Conservation (phyloP, 176 grass and related monocot genomes). For the Areca catechu region DNA sequence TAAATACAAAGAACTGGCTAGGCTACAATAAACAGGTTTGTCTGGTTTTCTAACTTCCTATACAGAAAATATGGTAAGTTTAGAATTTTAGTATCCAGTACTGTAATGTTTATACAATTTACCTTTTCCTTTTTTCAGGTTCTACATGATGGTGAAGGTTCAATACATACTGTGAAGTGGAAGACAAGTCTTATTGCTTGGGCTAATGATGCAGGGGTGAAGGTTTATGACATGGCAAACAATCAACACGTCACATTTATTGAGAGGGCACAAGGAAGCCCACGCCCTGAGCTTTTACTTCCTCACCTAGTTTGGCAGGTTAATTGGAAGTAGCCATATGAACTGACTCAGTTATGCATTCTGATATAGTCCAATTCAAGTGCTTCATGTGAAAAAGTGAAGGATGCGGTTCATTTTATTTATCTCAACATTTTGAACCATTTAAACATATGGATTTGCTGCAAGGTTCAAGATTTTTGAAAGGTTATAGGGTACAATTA, state of each 20-base stretch:
- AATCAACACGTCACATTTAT: slow-evolving; percentile 89
- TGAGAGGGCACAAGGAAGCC: slow-evolving; percentile 83
- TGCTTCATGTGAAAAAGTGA: too few relatives aligned
- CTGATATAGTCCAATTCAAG: too few relatives aligned
- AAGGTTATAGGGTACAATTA: too few relatives aligned
- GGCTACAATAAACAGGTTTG: slow-evolving; percentile 75
- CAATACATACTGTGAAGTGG: slow-evolving; percentile 96
- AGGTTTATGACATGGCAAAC: slow-evolving; percentile 89
- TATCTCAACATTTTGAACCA: too few relatives aligned
- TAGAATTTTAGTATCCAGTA: neutral
- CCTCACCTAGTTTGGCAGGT: slow-evolving; percentile 99
- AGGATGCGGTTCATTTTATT: too few relatives aligned
- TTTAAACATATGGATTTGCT: too few relatives aligned
- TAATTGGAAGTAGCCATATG: slow-evolving; percentile 3
- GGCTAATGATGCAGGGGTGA: slow-evolving; percentile 88
- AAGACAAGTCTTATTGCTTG: slow-evolving; percentile 86
- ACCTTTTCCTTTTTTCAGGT: slow-evolving; percentile 30
- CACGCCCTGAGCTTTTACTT: slow-evolving; percentile 71
- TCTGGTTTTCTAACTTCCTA: slow-evolving; percentile 3
- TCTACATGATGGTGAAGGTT: slow-evolving; percentile 89
- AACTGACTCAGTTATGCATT: too few relatives aligned
- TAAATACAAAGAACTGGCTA: slow-evolving; percentile 70
- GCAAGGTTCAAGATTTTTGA: too few relatives aligned
- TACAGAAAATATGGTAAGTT: too few relatives aligned
- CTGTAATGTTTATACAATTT: slow-evolving; percentile 8